phyloP scores from a whole-genome alignment of 73 alveolate species.

The Tetrahymena borealis region DNA sequence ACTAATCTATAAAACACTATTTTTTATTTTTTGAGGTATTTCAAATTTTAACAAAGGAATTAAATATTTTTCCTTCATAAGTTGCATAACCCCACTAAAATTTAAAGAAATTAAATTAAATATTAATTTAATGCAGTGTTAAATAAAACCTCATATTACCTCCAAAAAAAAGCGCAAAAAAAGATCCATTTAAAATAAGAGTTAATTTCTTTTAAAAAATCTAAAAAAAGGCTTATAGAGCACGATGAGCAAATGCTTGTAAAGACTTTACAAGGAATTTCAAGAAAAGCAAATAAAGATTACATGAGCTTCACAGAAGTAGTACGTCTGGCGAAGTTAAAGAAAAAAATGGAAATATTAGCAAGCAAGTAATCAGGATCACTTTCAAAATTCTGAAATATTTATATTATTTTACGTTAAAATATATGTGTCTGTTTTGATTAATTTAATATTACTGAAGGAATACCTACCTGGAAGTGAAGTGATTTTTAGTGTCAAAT shows the following conservation, averaged over 20 bases:
- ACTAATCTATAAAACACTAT: background rate
- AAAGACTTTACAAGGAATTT: background rate
- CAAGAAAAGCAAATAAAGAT: background rate
- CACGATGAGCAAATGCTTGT: background rate
- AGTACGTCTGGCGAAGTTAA: background rate
- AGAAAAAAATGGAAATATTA: background rate
- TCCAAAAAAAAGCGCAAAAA: no score
- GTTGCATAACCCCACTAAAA: background rate
- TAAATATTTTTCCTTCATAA: background rate
- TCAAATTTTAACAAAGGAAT: background rate
- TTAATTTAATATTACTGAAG: no score
- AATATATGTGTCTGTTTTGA: no score
- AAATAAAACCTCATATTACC: background rate
- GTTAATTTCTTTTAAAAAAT: no score
- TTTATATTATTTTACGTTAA: no score
- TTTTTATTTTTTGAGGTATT: background rate
- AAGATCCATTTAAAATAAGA: no score
- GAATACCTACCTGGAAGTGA: no score
- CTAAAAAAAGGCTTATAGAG: background rate
- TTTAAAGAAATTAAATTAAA: background rate
- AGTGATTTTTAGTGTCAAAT: no score
- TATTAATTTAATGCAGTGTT: background rate
- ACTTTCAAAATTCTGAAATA: background rate
- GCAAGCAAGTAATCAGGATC: background rate
- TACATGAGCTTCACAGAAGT: background rate